phyloP scores from a whole-genome alignment of 2,329 filamentous ascomycete genomes.

The Elsinoe perseae region DNA sequence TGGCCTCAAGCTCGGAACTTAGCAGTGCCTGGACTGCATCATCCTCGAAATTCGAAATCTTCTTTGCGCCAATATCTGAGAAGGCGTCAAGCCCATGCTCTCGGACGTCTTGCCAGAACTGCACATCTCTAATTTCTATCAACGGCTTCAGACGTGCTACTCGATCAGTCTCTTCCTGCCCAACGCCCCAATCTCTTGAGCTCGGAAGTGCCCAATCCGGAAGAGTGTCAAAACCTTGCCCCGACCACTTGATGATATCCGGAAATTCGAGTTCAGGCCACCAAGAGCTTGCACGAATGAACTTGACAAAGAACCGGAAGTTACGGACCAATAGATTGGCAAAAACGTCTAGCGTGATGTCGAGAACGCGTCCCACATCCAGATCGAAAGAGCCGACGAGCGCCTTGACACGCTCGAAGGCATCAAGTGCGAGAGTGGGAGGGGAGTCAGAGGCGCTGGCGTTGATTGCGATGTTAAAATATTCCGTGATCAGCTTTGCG shows the following conservation, averaged over 20 bases:
- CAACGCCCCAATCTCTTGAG: constrained; percentile 54
- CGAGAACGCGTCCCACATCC: constrained; percentile 87
- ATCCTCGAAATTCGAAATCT: constrained; percentile 53
- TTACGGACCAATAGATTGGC: constrained; percentile 90
- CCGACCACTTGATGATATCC: constrained; percentile 41
- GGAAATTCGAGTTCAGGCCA: constrained; percentile 67
- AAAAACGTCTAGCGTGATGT: constrained; percentile 91
- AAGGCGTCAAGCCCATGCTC: constrained; percentile 73
- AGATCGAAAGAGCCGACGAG: constrained; percentile 95
- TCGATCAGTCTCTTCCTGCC: constrained; percentile 59
- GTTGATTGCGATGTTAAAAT: constrained; percentile 74
- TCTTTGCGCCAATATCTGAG: constrained; percentile 75
- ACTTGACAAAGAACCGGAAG: constrained; percentile 87
- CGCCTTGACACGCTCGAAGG: constrained; percentile 86
- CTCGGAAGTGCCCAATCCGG: constrained; percentile 78
- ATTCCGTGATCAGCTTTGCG: constrained; percentile 88
- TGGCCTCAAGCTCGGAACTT: constrained; percentile 25
- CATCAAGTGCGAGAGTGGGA: constrained; percentile 58
- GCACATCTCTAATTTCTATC: constrained; percentile 58
- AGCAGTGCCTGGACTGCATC: constrained; percentile 30
- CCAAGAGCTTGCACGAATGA: constrained; percentile 88
- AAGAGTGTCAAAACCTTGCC: constrained; percentile 56
- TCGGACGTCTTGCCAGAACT: constrained; percentile 76
- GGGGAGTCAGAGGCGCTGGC: constrained; percentile 56
- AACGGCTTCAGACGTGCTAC: constrained; percentile 42